Percentiles rank a stretch among this genome's conserved stretches.
phyloP scores from a whole-genome alignment of 176 grass and related monocot genomes.

The Dendrocalamus sinicus region DNA sequence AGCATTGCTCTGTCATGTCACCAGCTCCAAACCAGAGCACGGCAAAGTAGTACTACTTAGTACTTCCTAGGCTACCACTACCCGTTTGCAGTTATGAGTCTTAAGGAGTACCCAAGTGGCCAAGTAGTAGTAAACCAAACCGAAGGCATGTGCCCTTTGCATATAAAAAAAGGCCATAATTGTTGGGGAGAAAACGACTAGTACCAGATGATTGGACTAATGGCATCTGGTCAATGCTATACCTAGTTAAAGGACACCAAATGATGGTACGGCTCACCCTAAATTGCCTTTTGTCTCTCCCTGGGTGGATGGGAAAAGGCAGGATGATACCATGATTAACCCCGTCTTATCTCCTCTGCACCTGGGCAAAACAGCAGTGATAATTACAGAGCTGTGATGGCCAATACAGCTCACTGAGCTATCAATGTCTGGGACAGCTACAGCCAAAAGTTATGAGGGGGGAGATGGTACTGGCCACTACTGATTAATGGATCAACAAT shows the following conservation, averaged over 20 bases:
- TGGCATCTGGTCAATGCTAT: slow-evolving; percentile 43
- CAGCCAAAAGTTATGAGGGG: slow-evolving; percentile 29
- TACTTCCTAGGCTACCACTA: background rate
- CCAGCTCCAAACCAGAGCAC: background rate
- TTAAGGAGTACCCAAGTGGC: background rate
- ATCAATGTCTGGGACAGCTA: slow-evolving; percentile 52
- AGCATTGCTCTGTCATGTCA: slow-evolving; percentile 36
- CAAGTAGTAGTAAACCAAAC: slow-evolving; percentile 20
- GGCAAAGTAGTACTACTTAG: background rate
- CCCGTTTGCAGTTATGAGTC: background rate
- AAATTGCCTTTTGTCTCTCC: slow-evolving; percentile 42
- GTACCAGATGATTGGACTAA: slow-evolving; percentile 31
- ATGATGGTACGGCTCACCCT: slow-evolving; percentile 35
- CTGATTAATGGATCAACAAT: slow-evolving; percentile 31
- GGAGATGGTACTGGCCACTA: background rate
- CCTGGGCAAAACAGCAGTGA: slow-evolving; percentile 24
- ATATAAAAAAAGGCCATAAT: background rate
- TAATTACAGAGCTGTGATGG: background rate
- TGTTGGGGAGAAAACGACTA: background rate
- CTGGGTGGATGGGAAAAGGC: slow-evolving; percentile 10
- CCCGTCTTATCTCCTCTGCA: slow-evolving; percentile 23
- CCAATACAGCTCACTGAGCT: slow-evolving; percentile 36
- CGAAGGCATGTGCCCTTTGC: slow-evolving; percentile 15
- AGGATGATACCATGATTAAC: slow-evolving; percentile 36
- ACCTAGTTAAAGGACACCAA: slow-evolving; percentile 35